Base-by-base conservation (phyloP, 2,329 filamentous ascomycete genomes). In the Botrytis fabae region DNA sequence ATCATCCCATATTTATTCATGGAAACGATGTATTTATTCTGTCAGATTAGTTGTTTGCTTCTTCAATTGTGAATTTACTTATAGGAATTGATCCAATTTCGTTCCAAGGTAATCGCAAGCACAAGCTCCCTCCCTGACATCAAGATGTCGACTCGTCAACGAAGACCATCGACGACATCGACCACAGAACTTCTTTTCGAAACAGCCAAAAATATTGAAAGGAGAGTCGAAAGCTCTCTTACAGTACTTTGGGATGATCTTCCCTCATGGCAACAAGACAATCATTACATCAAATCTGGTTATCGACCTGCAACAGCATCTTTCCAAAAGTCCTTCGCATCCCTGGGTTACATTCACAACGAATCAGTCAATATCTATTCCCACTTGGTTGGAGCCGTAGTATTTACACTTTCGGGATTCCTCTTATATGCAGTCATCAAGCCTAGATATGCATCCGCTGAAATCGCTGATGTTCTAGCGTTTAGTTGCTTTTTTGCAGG, bases 401-500 rank as follows among this genome's bases (percentile, higher is more conserved):
- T 87, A 51, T 90, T 92, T 73, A 79, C 88, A 4, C 79, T 85
- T 10, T 82, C 84, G 1, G 87, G 85, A 1, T 75, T 83, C 20
- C 83, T 87, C 68, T 82, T 94, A 20, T 89, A 91, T 81, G 80
- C 81, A 38, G 82, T 86, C 66, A 83, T 95, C 54, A 84, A 85
- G 20, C 88, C 91, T 54, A 88, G 93, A 14, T 95, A 95, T 79
- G 85, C 85, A 14, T 84, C 86, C 4, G 92, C 92, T 10, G 85
- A 85, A 14, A 74, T 79, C 14, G 83, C 86, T 4, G 94, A 97
- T 80, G 85, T 93, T n/a, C 75, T 89, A 51, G 93, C 89, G 44
- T 94, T 97, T 80, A 84, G 85, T 1, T 94, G 91, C 83, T 97
- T 96, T 85, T 94, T 97, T 78, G 84, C 85, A 38, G 93, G 94